Evolutionary conservation across 2,329 filamentous ascomycete species (phyloP).

Genomic region (Fusarium udum): DNA sequence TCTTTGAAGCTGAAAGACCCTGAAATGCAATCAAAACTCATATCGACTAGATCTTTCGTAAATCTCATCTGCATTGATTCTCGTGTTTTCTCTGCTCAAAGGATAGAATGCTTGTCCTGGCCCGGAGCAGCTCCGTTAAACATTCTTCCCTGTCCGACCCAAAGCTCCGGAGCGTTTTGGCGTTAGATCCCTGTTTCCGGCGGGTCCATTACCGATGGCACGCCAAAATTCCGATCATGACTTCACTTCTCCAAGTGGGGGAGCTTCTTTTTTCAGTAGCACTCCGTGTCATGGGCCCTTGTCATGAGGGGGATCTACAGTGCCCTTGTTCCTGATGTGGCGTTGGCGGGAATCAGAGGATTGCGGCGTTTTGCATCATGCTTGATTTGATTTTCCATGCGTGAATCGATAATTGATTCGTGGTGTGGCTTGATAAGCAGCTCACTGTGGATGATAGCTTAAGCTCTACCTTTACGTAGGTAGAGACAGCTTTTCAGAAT

Average conservation of each 20-base stretch:
- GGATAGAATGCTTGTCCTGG: background rate
- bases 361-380: conserved; percentile 13
- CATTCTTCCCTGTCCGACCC: conserved; percentile 3
- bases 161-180: background rate
- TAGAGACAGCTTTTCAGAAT: background rate
- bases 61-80: background rate
- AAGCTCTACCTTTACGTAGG: background rate
- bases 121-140: conserved; percentile 13
- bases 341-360: conserved; percentile 20
- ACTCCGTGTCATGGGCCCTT: conserved; percentile 30
- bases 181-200: background rate
- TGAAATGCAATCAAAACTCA: background rate
- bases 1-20: conserved; percentile 11
- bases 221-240: conserved; percentile 32
- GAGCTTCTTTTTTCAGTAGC: conserved; percentile 10
- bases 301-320: conserved; percentile 35
- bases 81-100: background rate
- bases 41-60: background rate
- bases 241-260: conserved; percentile 8
- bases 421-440: conserved; percentile 23
- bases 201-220: conserved; percentile 9
- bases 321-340: conserved; percentile 28
- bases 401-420: background rate
- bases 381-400: background rate
- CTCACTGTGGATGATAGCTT: background rate